Evolutionary conservation across 1,139 yeast genomes (phyloP), one percentile per base, ranked within the genome.

Genomic region (Blastobotrys petasosporus): DNA sequence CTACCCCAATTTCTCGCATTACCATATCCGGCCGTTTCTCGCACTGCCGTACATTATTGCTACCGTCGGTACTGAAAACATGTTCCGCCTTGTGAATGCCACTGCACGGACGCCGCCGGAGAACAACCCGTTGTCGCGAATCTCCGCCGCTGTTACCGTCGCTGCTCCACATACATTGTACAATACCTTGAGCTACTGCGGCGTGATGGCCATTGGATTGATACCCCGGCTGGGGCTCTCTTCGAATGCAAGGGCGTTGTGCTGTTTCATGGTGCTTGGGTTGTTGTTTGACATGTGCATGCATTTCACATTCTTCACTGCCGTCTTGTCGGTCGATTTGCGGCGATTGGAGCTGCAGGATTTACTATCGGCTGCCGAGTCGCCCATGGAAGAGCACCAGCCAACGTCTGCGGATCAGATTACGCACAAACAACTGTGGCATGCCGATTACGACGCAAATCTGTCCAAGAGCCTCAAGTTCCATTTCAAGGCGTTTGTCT

Each of bases 291-390:
- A 83, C 54, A 79, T 77, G 54, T 47, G 73, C 2, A 64, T 85
- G 40, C 87, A 82, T 54, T 58, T 78, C 43, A 76, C 90, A 0
- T 84, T 71, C 59, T 75, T 84, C 50, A 68, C 80, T 1, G 80
- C 88, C 0, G 76, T 83, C 0, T 64, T 85, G 13, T 73, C 82
- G 28, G 75, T 85, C 39, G 95, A 86, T 64, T 66, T 82, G 40
- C 74, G 79, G 39, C 71, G 87, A 46, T 63, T 75, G 35, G 88
- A 82, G 55, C 68, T 82, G 16, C 75, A 76, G 9, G 86, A 80
- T 50, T 61, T 79, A 32, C 56, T 77, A 10, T 8, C 23, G 8
- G 44, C 44, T 4, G 9, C 44, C 12, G n/a, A 23, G 16, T 13
- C 33, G 30, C 38, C 12, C 4, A n/a, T 35, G 25, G 25, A 20